phyloP scores from a whole-genome alignment of 306 rosid species.

The Quercus parvula region DNA sequence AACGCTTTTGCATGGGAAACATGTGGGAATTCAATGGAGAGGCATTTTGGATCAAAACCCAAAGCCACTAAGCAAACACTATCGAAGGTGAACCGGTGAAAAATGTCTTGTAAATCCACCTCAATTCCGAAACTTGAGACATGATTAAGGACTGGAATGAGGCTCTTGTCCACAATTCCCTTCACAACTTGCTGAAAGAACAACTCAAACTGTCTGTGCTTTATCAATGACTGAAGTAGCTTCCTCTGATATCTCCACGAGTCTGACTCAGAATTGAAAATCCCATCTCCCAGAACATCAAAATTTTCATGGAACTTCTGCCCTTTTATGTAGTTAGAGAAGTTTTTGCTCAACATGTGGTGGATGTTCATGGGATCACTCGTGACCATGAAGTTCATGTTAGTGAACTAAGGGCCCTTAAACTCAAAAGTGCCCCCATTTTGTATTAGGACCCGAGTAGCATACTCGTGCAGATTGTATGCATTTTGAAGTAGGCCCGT shows the following conservation, averaged over 20 bases:
- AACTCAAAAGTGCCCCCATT: slow-evolving; percentile 18
- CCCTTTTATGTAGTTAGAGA: slow-evolving; percentile 17
- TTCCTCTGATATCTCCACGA: slow-evolving; percentile 28
- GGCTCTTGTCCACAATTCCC: slow-evolving; percentile 8
- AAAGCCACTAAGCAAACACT: slow-evolving; percentile 28
- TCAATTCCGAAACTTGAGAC: neutral
- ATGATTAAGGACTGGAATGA: slow-evolving; percentile 22
- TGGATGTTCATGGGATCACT: slow-evolving; percentile 35
- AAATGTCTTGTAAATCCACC: slow-evolving; percentile 29
- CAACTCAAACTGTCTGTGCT: neutral
- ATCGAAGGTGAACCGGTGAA: slow-evolving; percentile 38
- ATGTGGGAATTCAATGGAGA: slow-evolving; percentile 30
- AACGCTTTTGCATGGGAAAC: slow-evolving; percentile 38
- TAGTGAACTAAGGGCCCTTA: slow-evolving; percentile 37
- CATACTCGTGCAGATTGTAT: slow-evolving; percentile 10
- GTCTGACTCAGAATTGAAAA: slow-evolving; percentile 26
- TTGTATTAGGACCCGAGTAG: neutral
- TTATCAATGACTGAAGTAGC: slow-evolving; percentile 17
- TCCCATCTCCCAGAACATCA: slow-evolving; percentile 30
- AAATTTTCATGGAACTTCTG: slow-evolving; percentile 8
- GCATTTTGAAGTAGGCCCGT: slow-evolving; percentile 3
- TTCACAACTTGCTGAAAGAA: slow-evolving; percentile 32
- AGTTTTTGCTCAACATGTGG: slow-evolving; percentile 3
- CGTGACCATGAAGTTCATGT: slow-evolving; percentile 12
- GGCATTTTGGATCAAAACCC: slow-evolving; percentile 40